phyloP scores from a whole-genome alignment of 2,329 filamentous ascomycete genomes.

The Monosporascus sp. region DNA sequence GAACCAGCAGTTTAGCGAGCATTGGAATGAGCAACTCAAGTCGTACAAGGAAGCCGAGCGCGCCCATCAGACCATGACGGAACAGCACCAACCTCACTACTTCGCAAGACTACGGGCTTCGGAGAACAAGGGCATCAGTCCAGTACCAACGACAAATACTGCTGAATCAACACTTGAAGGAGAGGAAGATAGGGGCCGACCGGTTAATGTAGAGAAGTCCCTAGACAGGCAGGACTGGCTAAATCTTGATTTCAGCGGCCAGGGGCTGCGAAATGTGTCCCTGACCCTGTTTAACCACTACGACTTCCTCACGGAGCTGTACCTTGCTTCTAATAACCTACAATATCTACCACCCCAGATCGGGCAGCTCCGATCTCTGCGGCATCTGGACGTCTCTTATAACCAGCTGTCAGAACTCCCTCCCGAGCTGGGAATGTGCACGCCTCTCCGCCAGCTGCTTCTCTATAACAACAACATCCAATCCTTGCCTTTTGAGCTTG shows the following conservation, averaged over 20 bases:
- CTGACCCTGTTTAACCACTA: slow-evolving; percentile 73
- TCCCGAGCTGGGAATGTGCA: slow-evolving; percentile 93
- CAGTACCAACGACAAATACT: slow-evolving; percentile 44
- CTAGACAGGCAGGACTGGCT: slow-evolving; percentile 79
- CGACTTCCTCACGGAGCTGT: slow-evolving; percentile 83
- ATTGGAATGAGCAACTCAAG: slow-evolving; percentile 86
- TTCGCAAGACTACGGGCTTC: slow-evolving; percentile 68
- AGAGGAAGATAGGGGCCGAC: slow-evolving; percentile 54
- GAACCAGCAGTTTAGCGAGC: slow-evolving; percentile 51
- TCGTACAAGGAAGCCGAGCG: slow-evolving; percentile 71
- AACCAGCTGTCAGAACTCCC: slow-evolving; percentile 81
- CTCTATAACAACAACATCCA: slow-evolving; percentile 88
- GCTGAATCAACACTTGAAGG: slow-evolving; percentile 45
- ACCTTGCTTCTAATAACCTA: slow-evolving; percentile 89
- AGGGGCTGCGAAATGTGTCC: slow-evolving; percentile 80
- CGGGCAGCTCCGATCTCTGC: slow-evolving; percentile 74
- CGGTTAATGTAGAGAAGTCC: slow-evolving; percentile 60
- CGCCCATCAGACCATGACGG: slow-evolving; percentile 65
- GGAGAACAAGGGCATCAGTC: slow-evolving; percentile 63
- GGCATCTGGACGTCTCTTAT: slow-evolving; percentile 79
- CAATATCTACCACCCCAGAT: slow-evolving; percentile 73
- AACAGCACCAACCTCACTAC: slow-evolving; percentile 60
- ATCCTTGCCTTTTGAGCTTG: slow-evolving; percentile 77
- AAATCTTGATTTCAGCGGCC: slow-evolving; percentile 91
- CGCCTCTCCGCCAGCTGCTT: slow-evolving; percentile 77